phyloP scores from a whole-genome alignment of 139 green algal genomes.

The Chlorella sp. region DNA sequence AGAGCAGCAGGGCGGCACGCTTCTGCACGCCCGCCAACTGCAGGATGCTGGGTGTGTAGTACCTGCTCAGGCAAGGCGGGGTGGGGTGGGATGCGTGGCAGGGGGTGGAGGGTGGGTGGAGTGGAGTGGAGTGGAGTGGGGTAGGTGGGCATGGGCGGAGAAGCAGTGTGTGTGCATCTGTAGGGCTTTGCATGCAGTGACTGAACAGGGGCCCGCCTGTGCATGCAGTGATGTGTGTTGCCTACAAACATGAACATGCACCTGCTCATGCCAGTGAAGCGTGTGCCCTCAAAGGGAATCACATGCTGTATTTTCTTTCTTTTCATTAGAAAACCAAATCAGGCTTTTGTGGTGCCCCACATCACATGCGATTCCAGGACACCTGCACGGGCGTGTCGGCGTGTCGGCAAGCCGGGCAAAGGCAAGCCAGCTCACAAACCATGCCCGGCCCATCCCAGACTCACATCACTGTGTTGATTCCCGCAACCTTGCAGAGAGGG shows the following conservation, averaged over 20 bases:
- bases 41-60: constrained; percentile 79
- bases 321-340: too few species aligned
- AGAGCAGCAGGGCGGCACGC: constrained; percentile 62
- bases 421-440: not conserved
- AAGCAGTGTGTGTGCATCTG: too few species aligned
- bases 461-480: constrained; percentile 86
- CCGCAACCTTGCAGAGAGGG: constrained; percentile 49
- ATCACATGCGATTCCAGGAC: too few species aligned
- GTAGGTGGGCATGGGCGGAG: too few species aligned
- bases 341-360: too few species aligned
- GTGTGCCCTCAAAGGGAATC: too few species aligned
- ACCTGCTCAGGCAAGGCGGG: constrained; percentile 30
- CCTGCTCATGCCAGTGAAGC: too few species aligned
- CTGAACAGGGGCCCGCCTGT: too few species aligned
- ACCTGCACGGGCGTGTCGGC: not conserved
- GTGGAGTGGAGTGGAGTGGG: not conserved
- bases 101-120: not conserved
- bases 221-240: too few species aligned
- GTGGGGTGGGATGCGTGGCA: not conserved
- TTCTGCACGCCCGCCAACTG: constrained; percentile 74
- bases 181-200: too few species aligned
- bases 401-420: not conserved
- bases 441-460: not conserved
- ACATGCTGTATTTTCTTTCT: too few species aligned
- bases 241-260: too few species aligned